Conservation (phyloP, 306 rosid genomes). For the Pyrus pyrifolia region DNA sequence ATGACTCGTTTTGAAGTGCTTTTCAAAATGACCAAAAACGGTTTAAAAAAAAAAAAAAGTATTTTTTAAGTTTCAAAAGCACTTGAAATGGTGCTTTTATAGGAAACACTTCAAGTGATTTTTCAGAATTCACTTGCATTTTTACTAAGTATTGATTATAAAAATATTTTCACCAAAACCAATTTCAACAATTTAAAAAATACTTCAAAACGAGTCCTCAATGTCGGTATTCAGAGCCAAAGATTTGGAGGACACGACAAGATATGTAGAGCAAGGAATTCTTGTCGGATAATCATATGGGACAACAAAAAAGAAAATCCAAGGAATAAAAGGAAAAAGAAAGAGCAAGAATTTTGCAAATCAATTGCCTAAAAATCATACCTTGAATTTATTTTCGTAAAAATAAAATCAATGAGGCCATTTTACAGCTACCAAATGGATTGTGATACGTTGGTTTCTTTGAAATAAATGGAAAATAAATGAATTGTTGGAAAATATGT, state of each 20-base stretch:
- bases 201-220: too few species aligned
- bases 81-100: too few species aligned
- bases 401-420: neutral
- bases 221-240: neutral
- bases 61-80: too few species aligned
- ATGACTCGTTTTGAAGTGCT: neutral
- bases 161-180: too few species aligned
- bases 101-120: too few species aligned
- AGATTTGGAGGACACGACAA: constrained; percentile 11
- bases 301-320: neutral
- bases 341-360: neutral
- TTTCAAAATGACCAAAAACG: too few species aligned
- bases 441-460: neutral
- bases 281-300: constrained; percentile 24
- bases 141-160: rapidly evolving
- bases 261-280: constrained; percentile 12
- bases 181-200: too few species aligned
- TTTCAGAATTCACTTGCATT: rapidly evolving
- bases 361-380: neutral
- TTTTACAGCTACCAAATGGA: neutral
- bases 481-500: neutral
- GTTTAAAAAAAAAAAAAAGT: too few species aligned
- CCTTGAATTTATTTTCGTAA: neutral
- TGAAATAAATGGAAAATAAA: neutral
- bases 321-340: neutral